Conservation (phyloP, 768 basidiomycete species). For the Tulasnella sp. region DNA sequence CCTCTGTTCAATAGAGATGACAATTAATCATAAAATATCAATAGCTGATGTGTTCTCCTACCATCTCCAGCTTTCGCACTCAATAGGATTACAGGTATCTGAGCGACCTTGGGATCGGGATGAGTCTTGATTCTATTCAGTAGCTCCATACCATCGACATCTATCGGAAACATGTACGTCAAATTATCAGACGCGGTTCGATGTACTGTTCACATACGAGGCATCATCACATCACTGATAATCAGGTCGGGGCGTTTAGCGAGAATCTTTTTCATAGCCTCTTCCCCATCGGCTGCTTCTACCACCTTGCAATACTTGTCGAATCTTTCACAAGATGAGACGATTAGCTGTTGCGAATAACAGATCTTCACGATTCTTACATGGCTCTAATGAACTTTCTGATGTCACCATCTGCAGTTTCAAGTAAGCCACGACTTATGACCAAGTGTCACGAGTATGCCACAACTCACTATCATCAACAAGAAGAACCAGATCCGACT, state of each 20-base stretch:
- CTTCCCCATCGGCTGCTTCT: conserved; percentile 25
- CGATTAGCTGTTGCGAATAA: background rate
- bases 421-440: no score
- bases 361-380: conserved; percentile 10
- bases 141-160: conserved; percentile 27
- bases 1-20: no score
- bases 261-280: conserved; percentile 21
- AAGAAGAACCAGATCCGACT: conserved; percentile 25
- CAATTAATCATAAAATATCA: no score
- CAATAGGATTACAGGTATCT: conserved; percentile 27
- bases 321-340: conserved; percentile 24
- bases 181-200: no score
- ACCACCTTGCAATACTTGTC: conserved; percentile 25
- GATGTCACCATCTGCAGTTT: conserved; percentile 23
- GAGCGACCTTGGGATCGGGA: conserved; percentile 16
- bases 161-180: no score
- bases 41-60: no score
- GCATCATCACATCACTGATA: conserved; percentile 29
- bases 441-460: no score
- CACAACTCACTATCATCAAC: conserved; percentile 20
- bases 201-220: conserved; percentile 25
- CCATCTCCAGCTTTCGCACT: conserved; percentile 29
- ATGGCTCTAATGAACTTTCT: conserved; percentile 26
- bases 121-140: conserved; percentile 23
- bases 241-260: conserved; percentile 24